Evolutionary conservation across 257 asterid genomes (phyloP), one percentile per base, ranked within the genome.

Genomic region (Anisodus tanguticus): DNA sequence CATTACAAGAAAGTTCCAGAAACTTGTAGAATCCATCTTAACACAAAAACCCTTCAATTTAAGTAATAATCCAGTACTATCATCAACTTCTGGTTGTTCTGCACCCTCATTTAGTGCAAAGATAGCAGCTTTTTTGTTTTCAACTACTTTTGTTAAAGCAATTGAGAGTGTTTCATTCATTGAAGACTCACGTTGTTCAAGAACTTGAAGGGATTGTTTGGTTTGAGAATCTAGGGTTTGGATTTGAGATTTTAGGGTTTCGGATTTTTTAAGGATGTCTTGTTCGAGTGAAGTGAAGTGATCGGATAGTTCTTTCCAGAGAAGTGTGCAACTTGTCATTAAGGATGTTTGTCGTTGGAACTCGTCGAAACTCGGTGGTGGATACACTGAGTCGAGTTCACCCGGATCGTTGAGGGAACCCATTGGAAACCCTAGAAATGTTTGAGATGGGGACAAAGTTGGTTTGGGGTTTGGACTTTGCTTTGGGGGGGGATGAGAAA

Each of bases 251-350:
- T 89, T 90, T 16, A 97, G 88, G 1, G 95, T 91, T 12, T 93
- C 95, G 26, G 98, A 94, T 57, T 97, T 91, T 58, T 79, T 87
- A 71, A 91, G 88, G 39, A 97, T 92, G 89, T 95, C 95, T 87
- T 94, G 96, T 76, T 97, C 99, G 5, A 97, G 95, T 0, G 97
- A 85, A 45, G 92, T 87, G 93, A 97, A 97, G 82, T 97, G 99
- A 87, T 97, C 99, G 85, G 99, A 93, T 82, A 97, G 95, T 39
- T 97, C 99, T 69, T 95, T 97, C 99, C 99, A 97, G 60, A 97
- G 97, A 26, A 97, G 97, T 3, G 99, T 97, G 86, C 99, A 97
- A 91, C 97, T 93, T 9, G 99, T 97, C 99, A 97, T 97, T 54
- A 95, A 90, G 49, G 99, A 97, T 22, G 99, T 89, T 89, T 97